Evolutionary conservation across 1,284 basidiomycete genomes (phyloP), one percentile per base, ranked within the genome.

Genomic region (Puccinia coronata): DNA sequence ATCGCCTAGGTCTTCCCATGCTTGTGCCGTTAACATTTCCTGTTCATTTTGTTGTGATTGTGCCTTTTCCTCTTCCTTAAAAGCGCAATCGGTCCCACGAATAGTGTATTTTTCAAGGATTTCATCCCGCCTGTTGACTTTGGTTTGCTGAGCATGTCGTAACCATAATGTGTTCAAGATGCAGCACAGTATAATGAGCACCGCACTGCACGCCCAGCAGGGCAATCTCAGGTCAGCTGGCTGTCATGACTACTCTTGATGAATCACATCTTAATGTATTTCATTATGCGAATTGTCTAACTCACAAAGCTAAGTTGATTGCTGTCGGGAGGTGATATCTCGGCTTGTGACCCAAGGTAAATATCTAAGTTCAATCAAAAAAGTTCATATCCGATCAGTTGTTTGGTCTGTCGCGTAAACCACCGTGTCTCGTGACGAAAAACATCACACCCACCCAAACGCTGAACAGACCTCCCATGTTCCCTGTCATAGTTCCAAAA

Each of bases 1-100:
- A 41, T 74, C 72, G 16, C 72, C 72, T 20, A 74, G 57, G 28
- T 61, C n/a, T n/a, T 74, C 72, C 72, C 72, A 59, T 41, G 72
- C 72, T 36, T 67, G 39, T 67, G 36, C 39, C n/a, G 41, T 43
- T 47, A 67, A 28, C 23, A n/a, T n/a, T 25, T 67, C 63, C n/a
- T 67, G 63, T 28, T 67, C 63, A 12, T 11, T 43, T n/a, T n/a
- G n/a, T n/a, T 36, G 59, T 9, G 36, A 0, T 36, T 57, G 47
- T 36, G 34, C 1, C 8, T 23, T 14, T 23, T 12, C 34, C 25
- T 72, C n/a, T n/a, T n/a, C n/a, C n/a, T n/a, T n/a, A n/a, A n/a
- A n/a, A n/a, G n/a, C n/a, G n/a, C n/a, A n/a, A n/a, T n/a, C n/a
- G n/a, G 12, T 51, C 18, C 59, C 34, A 61, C 9, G 23, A 57